phyloP scores from a whole-genome alignment of 73 alveolate species.

The Paramecium pentaurelia region DNA sequence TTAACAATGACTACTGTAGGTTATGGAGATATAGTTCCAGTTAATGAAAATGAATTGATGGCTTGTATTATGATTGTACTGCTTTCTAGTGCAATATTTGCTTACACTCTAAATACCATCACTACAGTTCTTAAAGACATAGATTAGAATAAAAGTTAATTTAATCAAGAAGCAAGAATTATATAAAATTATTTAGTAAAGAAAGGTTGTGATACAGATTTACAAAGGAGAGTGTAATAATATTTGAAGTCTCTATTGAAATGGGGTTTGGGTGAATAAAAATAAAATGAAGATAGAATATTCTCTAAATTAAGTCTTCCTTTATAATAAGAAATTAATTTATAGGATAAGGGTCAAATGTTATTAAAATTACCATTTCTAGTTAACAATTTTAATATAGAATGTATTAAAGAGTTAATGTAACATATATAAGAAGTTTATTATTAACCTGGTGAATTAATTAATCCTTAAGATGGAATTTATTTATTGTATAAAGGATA shows the following conservation, averaged over 20 bases:
- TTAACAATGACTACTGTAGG: slow-evolving; percentile 55
- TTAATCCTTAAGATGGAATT: neutral
- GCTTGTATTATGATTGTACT: slow-evolving; percentile 17
- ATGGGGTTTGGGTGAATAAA: neutral
- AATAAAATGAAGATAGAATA: neutral
- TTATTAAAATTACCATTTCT: neutral
- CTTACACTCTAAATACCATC: slow-evolving; percentile 46
- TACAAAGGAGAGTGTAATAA: neutral
- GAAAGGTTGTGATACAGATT: neutral
- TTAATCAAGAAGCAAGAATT: neutral
- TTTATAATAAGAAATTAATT: neutral
- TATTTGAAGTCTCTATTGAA: neutral
- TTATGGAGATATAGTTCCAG: slow-evolving; percentile 58
- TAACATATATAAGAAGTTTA: neutral
- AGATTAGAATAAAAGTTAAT: neutral
- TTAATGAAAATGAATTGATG: neutral
- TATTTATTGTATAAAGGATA: neutral
- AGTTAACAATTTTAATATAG: neutral
- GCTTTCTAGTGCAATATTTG: slow-evolving; percentile 46
- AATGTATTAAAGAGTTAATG: slow-evolving; percentile 18
- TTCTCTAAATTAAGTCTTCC: neutral
- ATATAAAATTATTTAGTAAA: neutral
- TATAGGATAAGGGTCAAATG: neutral
- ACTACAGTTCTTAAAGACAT: slow-evolving; percentile 34
- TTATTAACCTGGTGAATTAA: neutral